Conservation (phyloP, 441 rosid species). For the Theobroma grandiflorum region DNA sequence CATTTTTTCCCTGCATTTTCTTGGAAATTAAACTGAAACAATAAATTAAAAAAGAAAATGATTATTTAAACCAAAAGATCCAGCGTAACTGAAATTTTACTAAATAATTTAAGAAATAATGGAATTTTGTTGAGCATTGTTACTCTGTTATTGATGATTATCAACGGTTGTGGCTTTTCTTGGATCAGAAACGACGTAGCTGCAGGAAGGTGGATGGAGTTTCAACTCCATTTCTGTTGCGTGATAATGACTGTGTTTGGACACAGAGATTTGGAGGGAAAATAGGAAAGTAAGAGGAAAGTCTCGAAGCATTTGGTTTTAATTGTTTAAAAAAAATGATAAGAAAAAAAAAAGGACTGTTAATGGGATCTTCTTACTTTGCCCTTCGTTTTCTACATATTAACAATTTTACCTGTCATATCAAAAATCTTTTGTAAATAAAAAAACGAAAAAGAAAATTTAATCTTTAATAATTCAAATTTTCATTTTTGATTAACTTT, state of each 20-base stretch:
- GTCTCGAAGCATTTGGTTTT: background rate
- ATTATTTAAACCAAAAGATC: background rate
- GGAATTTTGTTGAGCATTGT: background rate
- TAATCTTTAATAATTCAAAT: too few species aligned
- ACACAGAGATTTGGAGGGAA: background rate
- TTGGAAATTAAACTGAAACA: background rate
- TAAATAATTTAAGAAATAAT: background rate
- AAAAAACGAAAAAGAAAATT: too few species aligned
- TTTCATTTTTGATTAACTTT: too few species aligned
- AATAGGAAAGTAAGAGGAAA: background rate
- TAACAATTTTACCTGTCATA: background rate
- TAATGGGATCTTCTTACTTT: background rate
- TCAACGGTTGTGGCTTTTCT: background rate
- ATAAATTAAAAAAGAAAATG: background rate
- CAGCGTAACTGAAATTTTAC: background rate
- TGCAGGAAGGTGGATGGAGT: background rate
- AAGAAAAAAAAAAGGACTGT: background rate
- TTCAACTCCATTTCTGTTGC: background rate
- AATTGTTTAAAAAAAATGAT: background rate
- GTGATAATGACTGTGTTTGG: background rate
- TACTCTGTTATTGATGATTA: background rate
- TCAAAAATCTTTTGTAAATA: background rate
- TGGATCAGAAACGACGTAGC: constrained; percentile 1
- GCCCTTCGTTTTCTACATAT: background rate
- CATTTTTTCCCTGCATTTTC: background rate